A percentile compares a stretch with the other conserved stretches of the same genome.
These are phyloP conservation scores for Apiospora phragmitis DNA, from an alignment of 2,329 filamentous ascomycete genomes.

Conservation along the genomic window DNA sequence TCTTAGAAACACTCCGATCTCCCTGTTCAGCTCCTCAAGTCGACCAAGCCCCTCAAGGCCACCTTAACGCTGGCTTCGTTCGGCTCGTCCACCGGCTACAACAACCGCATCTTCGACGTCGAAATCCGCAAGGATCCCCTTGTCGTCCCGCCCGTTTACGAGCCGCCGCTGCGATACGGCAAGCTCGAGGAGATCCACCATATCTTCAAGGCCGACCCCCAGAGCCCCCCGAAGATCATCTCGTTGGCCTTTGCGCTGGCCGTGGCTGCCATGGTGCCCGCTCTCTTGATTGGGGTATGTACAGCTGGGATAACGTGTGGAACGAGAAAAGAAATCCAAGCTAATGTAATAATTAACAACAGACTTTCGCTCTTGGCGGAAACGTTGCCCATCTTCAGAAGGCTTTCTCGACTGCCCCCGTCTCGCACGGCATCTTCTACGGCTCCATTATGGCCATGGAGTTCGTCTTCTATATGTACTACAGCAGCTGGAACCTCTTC, in stretches of 20 bases:
- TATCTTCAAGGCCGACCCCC: slow-evolving; percentile 79
- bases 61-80: slow-evolving; percentile 85
- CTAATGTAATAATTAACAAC: slow-evolving; percentile 18
- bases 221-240: slow-evolving; percentile 77
- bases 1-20: slow-evolving; percentile 83
- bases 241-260: slow-evolving; percentile 75
- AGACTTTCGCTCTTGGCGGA: slow-evolving; percentile 82
- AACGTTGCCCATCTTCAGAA: slow-evolving; percentile 78
- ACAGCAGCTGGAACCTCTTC: slow-evolving; percentile 89
- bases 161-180: slow-evolving; percentile 78
- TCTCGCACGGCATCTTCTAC: slow-evolving; percentile 83
- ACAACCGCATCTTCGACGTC: slow-evolving; percentile 72
- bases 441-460: slow-evolving; percentile 87
- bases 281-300: slow-evolving; percentile 69
- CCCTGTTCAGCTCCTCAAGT: slow-evolving; percentile 75
- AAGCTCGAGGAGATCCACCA: slow-evolving; percentile 86
- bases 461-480: slow-evolving; percentile 92
- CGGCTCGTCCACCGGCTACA: slow-evolving; percentile 68
- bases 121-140: slow-evolving; percentile 64
- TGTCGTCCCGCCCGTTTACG: slow-evolving; percentile 58
- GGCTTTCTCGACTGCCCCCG: slow-evolving; percentile 73
- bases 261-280: slow-evolving; percentile 72
- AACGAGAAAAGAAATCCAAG: background rate
- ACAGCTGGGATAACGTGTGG: background rate
- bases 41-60: slow-evolving; percentile 70